Percentiles rank a stretch among this genome's conserved stretches.
phyloP scores from a whole-genome alignment of 2,329 filamentous ascomycete genomes.

The Aspergillus bombycis region DNA sequence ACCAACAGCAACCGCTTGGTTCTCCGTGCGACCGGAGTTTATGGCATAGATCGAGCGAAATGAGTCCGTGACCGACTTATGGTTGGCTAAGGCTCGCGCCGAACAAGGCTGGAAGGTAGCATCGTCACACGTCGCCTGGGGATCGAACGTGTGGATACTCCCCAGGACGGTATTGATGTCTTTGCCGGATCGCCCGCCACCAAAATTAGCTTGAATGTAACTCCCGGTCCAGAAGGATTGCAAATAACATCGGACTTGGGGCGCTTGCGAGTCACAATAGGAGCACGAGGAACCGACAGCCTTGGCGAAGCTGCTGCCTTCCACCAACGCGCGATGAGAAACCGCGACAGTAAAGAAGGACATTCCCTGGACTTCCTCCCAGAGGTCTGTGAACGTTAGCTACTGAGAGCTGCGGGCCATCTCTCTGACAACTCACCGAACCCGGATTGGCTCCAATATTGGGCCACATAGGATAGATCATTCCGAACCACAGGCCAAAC shows the following conservation, averaged over 20 bases:
- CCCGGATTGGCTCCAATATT: slow-evolving; percentile 56
- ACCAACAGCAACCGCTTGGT: slow-evolving; percentile 52
- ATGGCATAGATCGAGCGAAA: slow-evolving; percentile 72
- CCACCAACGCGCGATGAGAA: slow-evolving; percentile 65
- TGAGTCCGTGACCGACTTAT: slow-evolving; percentile 74
- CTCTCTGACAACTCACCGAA: slow-evolving; percentile 52
- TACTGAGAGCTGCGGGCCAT: background rate
- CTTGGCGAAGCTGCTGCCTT: slow-evolving; percentile 67
- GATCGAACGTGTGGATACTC: slow-evolving; percentile 48
- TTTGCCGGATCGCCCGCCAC: slow-evolving; percentile 64
- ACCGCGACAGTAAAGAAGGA: slow-evolving; percentile 78
- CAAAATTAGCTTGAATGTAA: slow-evolving; percentile 68
- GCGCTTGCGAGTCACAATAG: slow-evolving; percentile 66
- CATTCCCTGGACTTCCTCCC: slow-evolving; percentile 77
- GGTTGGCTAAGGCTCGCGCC: slow-evolving; percentile 68
- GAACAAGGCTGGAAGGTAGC: slow-evolving; percentile 78
- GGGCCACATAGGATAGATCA: slow-evolving; percentile 70
- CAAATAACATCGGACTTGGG: slow-evolving; percentile 72
- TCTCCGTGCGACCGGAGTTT: slow-evolving; percentile 35
- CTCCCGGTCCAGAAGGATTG: slow-evolving; percentile 71
- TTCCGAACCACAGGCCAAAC: slow-evolving; percentile 77
- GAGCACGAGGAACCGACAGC: slow-evolving; percentile 63
- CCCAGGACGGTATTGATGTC: slow-evolving; percentile 70
- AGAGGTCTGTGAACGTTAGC: slow-evolving; percentile 57
- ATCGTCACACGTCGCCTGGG: slow-evolving; percentile 38